Conservation (phyloP, 2,329 filamentous ascomycete genomes). For the Helotiales sp. region DNA sequence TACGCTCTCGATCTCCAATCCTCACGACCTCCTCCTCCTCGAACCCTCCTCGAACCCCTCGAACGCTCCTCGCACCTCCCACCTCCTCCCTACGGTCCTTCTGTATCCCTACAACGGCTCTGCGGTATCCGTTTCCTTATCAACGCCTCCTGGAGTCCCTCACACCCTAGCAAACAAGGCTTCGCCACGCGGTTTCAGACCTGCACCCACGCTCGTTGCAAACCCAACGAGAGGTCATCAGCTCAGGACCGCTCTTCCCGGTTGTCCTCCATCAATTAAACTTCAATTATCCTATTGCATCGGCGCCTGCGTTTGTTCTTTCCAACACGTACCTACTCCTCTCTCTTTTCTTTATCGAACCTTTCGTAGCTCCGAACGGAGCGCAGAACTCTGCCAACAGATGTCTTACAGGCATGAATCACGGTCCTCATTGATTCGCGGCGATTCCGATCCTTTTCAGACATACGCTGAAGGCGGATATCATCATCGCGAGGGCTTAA, state of each 20-base stretch:
- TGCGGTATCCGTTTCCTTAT: conserved; percentile 7
- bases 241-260: conserved; percentile 15
- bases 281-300: conserved; percentile 15
- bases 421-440: conserved; percentile 46
- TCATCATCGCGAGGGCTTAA: conserved; percentile 33
- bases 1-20: conserved; percentile 9
- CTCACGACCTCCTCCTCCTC: conserved; percentile 9
- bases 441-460: conserved; percentile 38
- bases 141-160: background rate
- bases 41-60: conserved; percentile 14
- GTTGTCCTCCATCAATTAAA: conserved; percentile 17
- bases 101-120: conserved; percentile 14
- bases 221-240: conserved; percentile 17
- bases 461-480: conserved; percentile 37
- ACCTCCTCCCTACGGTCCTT: conserved; percentile 12
- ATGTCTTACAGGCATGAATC: conserved; percentile 48
- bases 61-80: conserved; percentile 19
- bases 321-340: conserved; percentile 11
- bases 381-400: conserved; percentile 39
- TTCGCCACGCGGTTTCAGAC: conserved; percentile 13
- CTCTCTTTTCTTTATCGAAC: conserved; percentile 9
- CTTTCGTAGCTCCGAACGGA: conserved; percentile 27
- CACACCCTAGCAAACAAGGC: background rate
- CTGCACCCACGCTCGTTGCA: conserved; percentile 26
- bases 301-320: conserved; percentile 1